Conservation (phyloP, 495 filamentous ascomycete genomes). For the Elaphomyces granulatus region DNA sequence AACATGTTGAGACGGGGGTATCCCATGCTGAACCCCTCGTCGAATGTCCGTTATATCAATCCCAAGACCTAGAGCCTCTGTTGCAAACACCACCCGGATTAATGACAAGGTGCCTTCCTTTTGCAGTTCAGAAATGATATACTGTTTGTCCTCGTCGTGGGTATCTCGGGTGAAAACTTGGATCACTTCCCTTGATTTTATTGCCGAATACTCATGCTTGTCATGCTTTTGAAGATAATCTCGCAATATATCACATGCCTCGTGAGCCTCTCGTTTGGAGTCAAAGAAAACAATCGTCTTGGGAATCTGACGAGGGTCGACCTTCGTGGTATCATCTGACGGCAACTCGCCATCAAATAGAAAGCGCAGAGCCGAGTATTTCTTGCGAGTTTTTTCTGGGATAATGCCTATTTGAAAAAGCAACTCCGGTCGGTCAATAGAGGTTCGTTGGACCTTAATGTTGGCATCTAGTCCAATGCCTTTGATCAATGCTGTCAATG, state of each 20-base stretch:
- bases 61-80: not conserved
- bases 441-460: not conserved
- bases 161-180: not conserved
- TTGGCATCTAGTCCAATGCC: not conserved
- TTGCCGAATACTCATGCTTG: not conserved
- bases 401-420: conserved; percentile 1
- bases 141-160: not conserved
- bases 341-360: not conserved
- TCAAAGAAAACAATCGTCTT: conserved; percentile 1
- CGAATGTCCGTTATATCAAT: not conserved
- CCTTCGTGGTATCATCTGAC: not conserved
- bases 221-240: conserved; percentile 1
- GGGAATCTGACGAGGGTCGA: conserved; percentile 1
- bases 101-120: not conserved
- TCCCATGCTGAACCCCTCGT: not conserved
- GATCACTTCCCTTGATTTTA: not conserved
- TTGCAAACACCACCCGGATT: conserved; percentile 1
- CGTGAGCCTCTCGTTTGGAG: not conserved
- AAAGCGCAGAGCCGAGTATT: not conserved
- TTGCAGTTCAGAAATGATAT: not conserved
- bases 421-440: conserved; percentile 1
- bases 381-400: not conserved
- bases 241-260: not conserved
- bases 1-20: not conserved
- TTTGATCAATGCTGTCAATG: not conserved